Conservation (phyloP, 1,139 yeast genomes). For the Protomyces arabidopsidicola region DNA sequence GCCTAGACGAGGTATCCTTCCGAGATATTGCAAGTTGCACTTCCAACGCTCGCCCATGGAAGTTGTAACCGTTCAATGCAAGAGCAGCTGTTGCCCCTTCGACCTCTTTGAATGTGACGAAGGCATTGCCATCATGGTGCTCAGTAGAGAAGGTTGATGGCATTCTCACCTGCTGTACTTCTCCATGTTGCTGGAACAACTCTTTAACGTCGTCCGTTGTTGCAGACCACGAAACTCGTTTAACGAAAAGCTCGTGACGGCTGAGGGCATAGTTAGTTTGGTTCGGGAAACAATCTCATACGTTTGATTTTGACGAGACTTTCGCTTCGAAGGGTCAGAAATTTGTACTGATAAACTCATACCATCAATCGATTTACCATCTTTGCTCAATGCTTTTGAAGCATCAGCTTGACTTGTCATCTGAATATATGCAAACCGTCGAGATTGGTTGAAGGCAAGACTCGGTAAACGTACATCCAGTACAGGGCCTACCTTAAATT, state of each 20-base stretch:
- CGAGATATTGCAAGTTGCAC: background rate
- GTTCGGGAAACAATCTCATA: slow-evolving; percentile 45
- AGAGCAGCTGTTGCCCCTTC: slow-evolving; percentile 3
- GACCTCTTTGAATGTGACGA: background rate
- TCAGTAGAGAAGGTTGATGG: slow-evolving; percentile 40
- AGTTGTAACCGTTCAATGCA: background rate
- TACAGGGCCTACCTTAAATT: slow-evolving; percentile 44
- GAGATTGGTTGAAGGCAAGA: slow-evolving; percentile 50
- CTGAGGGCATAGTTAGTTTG: slow-evolving; percentile 45
- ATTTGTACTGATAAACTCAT: slow-evolving; percentile 11
- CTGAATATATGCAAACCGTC: slow-evolving; percentile 77
- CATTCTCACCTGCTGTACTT: slow-evolving; percentile 49
- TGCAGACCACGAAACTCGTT: slow-evolving; percentile 48
- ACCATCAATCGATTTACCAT: slow-evolving; percentile 43
- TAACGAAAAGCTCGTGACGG: slow-evolving; percentile 49
- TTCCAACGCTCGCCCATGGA: slow-evolving; percentile 30
- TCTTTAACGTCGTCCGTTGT: slow-evolving; percentile 36
- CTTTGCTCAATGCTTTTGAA: slow-evolving; percentile 46
- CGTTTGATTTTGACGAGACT: background rate
- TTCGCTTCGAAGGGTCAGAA: slow-evolving; percentile 20
- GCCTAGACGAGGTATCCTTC: too few relatives aligned
- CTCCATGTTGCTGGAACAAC: slow-evolving; percentile 46
- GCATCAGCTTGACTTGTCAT: slow-evolving; percentile 48
- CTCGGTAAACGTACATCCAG: slow-evolving; percentile 65
- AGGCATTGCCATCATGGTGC: slow-evolving; percentile 23